Evolutionary conservation across 129 eudicot species (phyloP).

Genomic region (Flaveria bidentis): DNA sequence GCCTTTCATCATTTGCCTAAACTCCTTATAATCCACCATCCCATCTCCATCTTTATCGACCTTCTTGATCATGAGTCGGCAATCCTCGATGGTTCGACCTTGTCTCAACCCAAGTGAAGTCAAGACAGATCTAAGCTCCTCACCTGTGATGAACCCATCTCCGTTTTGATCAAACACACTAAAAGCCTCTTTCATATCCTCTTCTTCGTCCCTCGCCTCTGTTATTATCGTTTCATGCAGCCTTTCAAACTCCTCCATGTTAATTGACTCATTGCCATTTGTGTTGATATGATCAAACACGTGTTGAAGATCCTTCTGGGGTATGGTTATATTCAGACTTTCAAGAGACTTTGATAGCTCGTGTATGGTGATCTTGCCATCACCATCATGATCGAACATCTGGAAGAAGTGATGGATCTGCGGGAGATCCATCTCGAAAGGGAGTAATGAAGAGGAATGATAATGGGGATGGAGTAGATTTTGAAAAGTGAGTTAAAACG

Average conservation of each 20-base stretch:
- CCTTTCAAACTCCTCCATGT: conserved; percentile 71
- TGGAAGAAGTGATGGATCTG: conserved; percentile 72
- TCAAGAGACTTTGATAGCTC: conserved; percentile 66
- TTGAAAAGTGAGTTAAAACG: not conserved
- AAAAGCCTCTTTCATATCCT: conserved; percentile 80
- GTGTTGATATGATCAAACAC: conserved; percentile 70
- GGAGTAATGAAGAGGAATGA: conserved; percentile 21
- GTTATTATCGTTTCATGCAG: conserved; percentile 67
- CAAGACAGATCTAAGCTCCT: conserved; percentile 71
- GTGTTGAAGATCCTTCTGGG: conserved; percentile 61
- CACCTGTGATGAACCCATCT: conserved; percentile 85
- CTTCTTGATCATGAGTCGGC: conserved; percentile 65
- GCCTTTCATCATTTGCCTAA: conserved; percentile 83
- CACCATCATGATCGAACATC: conserved; percentile 82
- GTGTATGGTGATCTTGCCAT: conserved; percentile 65
- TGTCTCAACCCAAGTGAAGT: conserved; percentile 75
- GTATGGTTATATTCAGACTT: conserved; percentile 62
- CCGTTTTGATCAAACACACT: conserved; percentile 86
- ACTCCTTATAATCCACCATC: conserved; percentile 62
- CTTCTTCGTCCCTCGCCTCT: conserved; percentile 78
- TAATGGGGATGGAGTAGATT: conserved; percentile 16
- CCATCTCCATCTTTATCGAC: conserved; percentile 93
- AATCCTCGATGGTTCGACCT: conserved; percentile 72
- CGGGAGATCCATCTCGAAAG: conserved; percentile 49
- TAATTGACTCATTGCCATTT: conserved; percentile 65